phyloP scores from a whole-genome alignment of 106 monocot species.

The Dioscorea dumetorum region DNA sequence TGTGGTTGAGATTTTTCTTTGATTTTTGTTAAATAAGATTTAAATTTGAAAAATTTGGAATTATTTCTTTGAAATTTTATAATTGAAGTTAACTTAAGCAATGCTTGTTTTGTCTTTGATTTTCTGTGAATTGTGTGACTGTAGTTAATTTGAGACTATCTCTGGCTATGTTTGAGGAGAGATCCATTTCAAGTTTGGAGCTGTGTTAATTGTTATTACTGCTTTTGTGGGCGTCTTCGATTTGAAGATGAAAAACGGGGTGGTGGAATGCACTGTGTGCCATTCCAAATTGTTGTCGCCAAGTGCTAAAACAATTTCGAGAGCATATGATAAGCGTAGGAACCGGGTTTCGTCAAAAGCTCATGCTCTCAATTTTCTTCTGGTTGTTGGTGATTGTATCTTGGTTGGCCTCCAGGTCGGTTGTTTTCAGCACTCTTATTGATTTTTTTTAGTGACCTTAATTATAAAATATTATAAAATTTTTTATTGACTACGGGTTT shows the following conservation, averaged over 20 bases:
- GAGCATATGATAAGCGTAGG: conserved; percentile 64
- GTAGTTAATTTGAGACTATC: not conserved
- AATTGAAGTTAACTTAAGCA: too few relatives aligned
- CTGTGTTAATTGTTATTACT: not conserved
- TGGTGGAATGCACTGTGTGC: conserved; percentile 68
- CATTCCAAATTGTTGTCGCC: conserved; percentile 56
- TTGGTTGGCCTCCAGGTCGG: conserved; percentile 82
- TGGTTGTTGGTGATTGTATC: conserved; percentile 81
- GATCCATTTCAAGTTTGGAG: not conserved
- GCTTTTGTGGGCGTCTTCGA: not conserved
- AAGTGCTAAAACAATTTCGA: conserved; percentile 51
- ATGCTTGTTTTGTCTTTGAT: too few relatives aligned
- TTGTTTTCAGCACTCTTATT: not conserved
- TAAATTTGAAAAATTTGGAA: too few relatives aligned
- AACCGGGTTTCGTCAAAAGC: conserved; percentile 52
- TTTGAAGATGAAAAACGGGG: conserved; percentile 36
- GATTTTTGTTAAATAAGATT: too few relatives aligned
- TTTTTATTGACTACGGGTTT: not conserved
- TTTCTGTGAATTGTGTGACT: not conserved
- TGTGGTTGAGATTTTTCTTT: too few relatives aligned
- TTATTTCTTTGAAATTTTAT: too few relatives aligned
- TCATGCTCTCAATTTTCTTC: conserved; percentile 60
- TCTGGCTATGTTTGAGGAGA: not conserved
- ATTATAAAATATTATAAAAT: not conserved
- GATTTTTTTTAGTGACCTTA: not conserved